Conservation (phyloP, 352 stramenopile species). For the Phytophthora lateralis region DNA sequence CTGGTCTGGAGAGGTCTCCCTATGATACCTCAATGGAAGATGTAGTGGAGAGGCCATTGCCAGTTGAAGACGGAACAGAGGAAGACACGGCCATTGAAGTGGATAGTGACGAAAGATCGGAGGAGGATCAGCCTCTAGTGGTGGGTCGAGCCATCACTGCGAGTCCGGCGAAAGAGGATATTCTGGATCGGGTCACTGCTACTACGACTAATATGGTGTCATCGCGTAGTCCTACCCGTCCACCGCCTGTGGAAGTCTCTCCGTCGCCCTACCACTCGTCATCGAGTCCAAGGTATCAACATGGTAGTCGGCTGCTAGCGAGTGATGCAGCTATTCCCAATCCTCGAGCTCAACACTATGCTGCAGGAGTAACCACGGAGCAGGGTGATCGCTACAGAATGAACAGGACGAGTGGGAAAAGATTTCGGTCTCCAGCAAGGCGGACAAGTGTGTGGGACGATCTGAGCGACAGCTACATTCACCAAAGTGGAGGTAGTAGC, state of each 20-base stretch:
- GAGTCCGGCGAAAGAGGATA: conserved; percentile 33
- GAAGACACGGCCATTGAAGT: conserved; percentile 24
- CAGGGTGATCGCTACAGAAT: conserved; percentile 40
- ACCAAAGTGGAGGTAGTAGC: conserved; percentile 16
- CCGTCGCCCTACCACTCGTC: conserved; percentile 14
- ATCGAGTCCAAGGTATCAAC: conserved; percentile 30
- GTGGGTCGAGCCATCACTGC: conserved; percentile 20
- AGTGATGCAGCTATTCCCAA: conserved; percentile 18
- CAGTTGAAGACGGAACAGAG: conserved; percentile 3
- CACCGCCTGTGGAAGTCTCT: conserved; percentile 4
- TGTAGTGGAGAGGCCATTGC: neutral
- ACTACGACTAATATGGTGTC: neutral
- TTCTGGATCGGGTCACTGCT: conserved; percentile 24
- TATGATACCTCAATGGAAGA: neutral
- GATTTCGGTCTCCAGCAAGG: conserved; percentile 29
- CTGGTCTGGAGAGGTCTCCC: conserved; percentile 15
- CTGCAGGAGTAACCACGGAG: conserved; percentile 37
- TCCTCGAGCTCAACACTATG: conserved; percentile 9
- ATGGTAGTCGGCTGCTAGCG: conserved; percentile 29
- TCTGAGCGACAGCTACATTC: conserved; percentile 28
- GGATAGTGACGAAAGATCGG: conserved; percentile 9
- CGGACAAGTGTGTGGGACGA: conserved; percentile 29
- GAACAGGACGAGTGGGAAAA: conserved; percentile 35
- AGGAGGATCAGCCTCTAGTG: conserved; percentile 2
- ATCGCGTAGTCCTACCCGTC: neutral